Conservation (phyloP, 2,329 filamentous ascomycete genomes). For the Alternaria conjuncta region DNA sequence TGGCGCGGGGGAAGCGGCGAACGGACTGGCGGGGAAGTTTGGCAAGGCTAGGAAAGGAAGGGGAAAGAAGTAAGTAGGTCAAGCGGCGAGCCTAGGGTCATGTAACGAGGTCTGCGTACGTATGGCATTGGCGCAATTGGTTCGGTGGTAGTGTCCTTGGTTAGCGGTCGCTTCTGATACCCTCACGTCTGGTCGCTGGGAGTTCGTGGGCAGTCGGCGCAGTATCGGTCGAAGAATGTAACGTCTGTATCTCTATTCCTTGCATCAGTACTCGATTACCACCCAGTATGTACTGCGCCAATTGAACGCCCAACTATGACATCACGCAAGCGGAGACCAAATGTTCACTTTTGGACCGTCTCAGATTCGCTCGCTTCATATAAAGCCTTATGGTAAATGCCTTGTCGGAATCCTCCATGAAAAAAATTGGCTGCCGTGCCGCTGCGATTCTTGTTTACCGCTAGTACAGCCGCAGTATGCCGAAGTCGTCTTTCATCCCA, state of each 20-base stretch:
- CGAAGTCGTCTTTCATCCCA: slow-evolving; percentile 51
- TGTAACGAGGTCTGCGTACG: not conserved
- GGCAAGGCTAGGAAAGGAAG: slow-evolving; percentile 37
- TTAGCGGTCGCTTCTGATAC: slow-evolving; percentile 10
- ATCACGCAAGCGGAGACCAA: slow-evolving; percentile 44
- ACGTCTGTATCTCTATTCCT: slow-evolving; percentile 36
- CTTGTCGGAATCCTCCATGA: slow-evolving; percentile 49
- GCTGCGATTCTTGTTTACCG: slow-evolving; percentile 43
- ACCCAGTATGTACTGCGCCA: slow-evolving; percentile 28
- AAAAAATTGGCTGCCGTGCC: slow-evolving; percentile 46
- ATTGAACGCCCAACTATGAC: slow-evolving; percentile 37
- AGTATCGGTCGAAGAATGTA: slow-evolving; percentile 23
- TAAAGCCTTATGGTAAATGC: slow-evolving; percentile 50
- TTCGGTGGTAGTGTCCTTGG: slow-evolving; percentile 1
- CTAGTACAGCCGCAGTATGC: slow-evolving; percentile 50
- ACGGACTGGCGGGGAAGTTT: slow-evolving; percentile 37
- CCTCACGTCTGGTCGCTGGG: slow-evolving; percentile 8
- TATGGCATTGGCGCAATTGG: not conserved
- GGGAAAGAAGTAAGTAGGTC: slow-evolving; percentile 25
- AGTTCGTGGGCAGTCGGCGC: slow-evolving; percentile 11
- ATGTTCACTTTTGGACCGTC: slow-evolving; percentile 49
- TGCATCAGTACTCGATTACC: slow-evolving; percentile 37
- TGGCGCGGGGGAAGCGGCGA: slow-evolving; percentile 39
- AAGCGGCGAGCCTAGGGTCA: not conserved
- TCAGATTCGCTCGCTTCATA: slow-evolving; percentile 52